These are phyloP conservation scores for Panicum hallii DNA, from an alignment of 202 grass and related monocot species.

Conservation along the genomic window DNA sequence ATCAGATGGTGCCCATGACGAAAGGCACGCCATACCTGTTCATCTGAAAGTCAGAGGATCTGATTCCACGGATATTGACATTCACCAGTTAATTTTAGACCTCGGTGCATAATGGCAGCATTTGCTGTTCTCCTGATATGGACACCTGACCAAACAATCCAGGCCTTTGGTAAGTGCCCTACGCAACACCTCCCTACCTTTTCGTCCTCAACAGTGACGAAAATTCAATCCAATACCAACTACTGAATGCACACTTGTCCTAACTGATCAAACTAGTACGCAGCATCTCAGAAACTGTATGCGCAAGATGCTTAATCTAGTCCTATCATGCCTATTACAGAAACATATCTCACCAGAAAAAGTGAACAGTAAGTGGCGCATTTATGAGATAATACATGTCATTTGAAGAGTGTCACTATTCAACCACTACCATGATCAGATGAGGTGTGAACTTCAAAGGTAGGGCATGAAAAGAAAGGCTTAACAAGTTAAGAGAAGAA, in stretches of 20 bases:
- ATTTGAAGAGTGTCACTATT: slow-evolving; percentile 27
- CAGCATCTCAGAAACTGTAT: not conserved
- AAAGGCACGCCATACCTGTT: slow-evolving; percentile 32
- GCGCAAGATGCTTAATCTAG: slow-evolving; percentile 28
- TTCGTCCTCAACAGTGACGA: slow-evolving; percentile 16
- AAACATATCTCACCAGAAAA: slow-evolving; percentile 34
- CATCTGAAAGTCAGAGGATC: slow-evolving; percentile 45
- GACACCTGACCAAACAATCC: slow-evolving; percentile 49
- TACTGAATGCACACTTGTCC: slow-evolving; percentile 39
- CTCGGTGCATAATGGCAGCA: slow-evolving; percentile 36
- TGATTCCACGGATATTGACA: slow-evolving; percentile 50
- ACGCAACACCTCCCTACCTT: slow-evolving; percentile 10
- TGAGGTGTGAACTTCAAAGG: not conserved
- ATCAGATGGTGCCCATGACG: not conserved
- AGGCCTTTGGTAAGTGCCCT: slow-evolving; percentile 36
- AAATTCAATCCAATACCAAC: slow-evolving; percentile 10
- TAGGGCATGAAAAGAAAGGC: not conserved
- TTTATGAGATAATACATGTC: not conserved
- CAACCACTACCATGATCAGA: slow-evolving; percentile 20
- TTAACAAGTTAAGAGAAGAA: not conserved
- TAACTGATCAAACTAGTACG: slow-evolving; percentile 15
- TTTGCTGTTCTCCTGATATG: slow-evolving; percentile 47
- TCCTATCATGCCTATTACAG: slow-evolving; percentile 16
- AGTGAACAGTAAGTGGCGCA: not conserved
- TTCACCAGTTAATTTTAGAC: slow-evolving; percentile 46